phyloP scores from a whole-genome alignment of 1,139 yeast genomes.

The Ogataea hybrid region DNA sequence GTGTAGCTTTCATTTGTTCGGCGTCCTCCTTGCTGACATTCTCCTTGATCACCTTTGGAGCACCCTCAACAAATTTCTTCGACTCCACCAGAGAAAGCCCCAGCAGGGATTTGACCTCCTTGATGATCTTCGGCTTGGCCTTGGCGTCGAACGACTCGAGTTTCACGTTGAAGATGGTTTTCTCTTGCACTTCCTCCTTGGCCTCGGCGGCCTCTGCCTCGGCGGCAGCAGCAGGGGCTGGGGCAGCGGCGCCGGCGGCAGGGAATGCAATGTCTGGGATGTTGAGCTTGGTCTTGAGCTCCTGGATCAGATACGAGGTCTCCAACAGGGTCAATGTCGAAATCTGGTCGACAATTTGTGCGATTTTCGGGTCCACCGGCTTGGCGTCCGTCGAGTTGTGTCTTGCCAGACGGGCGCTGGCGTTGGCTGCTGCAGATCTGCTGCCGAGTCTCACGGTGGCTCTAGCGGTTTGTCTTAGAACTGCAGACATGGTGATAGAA shows the following conservation, averaged over 20 bases:
- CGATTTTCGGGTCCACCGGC: constrained; percentile 84
- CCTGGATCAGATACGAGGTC: constrained; percentile 80
- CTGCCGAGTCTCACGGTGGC: constrained; percentile 15
- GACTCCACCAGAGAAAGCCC: constrained; percentile 95
- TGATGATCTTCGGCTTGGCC: constrained; percentile 95
- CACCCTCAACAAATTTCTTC: constrained; percentile 95
- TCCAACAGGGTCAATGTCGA: constrained; percentile 86
- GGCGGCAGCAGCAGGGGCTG: constrained; percentile 65
- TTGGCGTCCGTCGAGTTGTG: constrained; percentile 55
- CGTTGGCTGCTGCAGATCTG: constrained; percentile 7
- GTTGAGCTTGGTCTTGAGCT: constrained; percentile 81
- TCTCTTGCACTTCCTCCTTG: constrained; percentile 82
- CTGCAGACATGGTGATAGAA: constrained; percentile 20
- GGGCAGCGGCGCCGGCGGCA: constrained; percentile 48
- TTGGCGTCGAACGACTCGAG: constrained; percentile 93
- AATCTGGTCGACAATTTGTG: constrained; percentile 85
- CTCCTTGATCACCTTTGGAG: constrained; percentile 90
- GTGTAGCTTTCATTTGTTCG: constrained; percentile 85
- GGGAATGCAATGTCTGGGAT: constrained; percentile 93
- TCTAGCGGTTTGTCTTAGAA: constrained; percentile 30
- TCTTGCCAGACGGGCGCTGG: constrained; percentile 30
- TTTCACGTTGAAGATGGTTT: constrained; percentile 89
- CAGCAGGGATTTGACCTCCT: constrained; percentile 89
- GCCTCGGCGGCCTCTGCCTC: constrained; percentile 76
- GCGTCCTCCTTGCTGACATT: constrained; percentile 88